Conservation (phyloP, 2,329 filamentous ascomycete species). For the Chaetoscypha palmicola region DNA sequence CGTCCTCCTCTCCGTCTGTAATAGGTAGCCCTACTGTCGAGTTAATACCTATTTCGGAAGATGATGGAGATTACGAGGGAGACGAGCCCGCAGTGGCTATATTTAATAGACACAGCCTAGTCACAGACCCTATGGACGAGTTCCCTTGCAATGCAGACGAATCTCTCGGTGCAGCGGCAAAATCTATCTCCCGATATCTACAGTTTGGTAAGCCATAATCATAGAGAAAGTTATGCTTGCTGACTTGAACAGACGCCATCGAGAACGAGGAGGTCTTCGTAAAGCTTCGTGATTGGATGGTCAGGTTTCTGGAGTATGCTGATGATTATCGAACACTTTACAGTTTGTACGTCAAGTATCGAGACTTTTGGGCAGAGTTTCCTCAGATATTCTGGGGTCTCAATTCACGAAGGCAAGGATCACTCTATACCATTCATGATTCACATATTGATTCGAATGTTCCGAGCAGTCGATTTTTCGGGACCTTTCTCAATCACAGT, state of each 20-base stretch:
- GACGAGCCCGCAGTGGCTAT: constrained; percentile 26
- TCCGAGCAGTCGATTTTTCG: constrained; percentile 27
- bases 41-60: constrained; percentile 22
- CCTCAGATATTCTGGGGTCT: constrained; percentile 43
- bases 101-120: constrained; percentile 24
- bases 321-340: constrained; percentile 31
- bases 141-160: constrained; percentile 38
- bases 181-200: constrained; percentile 28
- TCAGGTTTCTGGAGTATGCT: constrained; percentile 39
- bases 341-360: constrained; percentile 39
- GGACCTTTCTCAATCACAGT: constrained; percentile 24
- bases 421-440: constrained; percentile 13
- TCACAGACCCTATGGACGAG: constrained; percentile 36
- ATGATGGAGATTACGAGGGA: constrained; percentile 23
- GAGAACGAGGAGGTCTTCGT: constrained; percentile 40
- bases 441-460: constrained; percentile 18
- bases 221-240: too few species aligned
- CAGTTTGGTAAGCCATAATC: constrained; percentile 34
- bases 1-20: constrained; percentile 28
- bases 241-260: constrained; percentile 34
- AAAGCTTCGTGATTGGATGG: constrained; percentile 44
- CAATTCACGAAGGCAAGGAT: constrained; percentile 35
- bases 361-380: constrained; percentile 45
- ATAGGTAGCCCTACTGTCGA: constrained; percentile 29
- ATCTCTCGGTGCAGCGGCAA: constrained; percentile 16